These are phyloP conservation scores for Claviceps spartinae DNA, from an alignment of 2,329 filamentous ascomycete genomes.

Conservation along the genomic window DNA sequence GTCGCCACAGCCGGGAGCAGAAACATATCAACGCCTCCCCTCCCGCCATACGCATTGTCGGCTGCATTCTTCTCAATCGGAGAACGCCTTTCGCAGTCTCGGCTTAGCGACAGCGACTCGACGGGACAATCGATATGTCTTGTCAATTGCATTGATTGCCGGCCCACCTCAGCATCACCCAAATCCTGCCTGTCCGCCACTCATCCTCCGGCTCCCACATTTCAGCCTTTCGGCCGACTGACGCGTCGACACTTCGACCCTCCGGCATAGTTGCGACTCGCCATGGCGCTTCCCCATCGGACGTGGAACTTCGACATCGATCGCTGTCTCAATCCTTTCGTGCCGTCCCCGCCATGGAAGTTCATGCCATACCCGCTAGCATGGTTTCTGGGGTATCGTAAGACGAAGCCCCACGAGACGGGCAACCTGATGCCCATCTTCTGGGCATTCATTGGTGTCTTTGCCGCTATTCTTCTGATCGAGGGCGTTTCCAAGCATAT, in stretches of 20 bases:
- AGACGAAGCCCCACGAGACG: conserved; percentile 20
- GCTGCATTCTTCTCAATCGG: no score
- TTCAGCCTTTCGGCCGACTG: neutral
- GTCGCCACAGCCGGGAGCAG: neutral
- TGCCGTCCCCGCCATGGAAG: conserved; percentile 52
- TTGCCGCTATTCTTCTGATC: conserved; percentile 46
- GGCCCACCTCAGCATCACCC: no score
- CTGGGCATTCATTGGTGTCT: conserved; percentile 53
- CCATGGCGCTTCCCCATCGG: conserved; percentile 8
- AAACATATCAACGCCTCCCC: no score
- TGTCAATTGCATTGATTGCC: no score
- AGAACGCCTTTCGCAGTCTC: no score
- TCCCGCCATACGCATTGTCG: no score
- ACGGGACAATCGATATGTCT: no score
- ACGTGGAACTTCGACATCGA: conserved; percentile 61
- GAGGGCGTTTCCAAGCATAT: conserved; percentile 42
- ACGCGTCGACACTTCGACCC: neutral
- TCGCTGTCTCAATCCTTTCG: conserved; percentile 53
- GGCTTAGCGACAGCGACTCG: no score
- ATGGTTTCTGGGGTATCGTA: conserved; percentile 54
- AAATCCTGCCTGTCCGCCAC: no score
- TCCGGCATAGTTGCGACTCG: neutral
- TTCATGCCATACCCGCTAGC: conserved; percentile 52
- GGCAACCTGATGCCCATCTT: conserved; percentile 46
- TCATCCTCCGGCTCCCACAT: neutral